Percentiles rank a stretch among this genome's conserved stretches.
Conservation (phyloP, 2,329 filamentous ascomycete species). For the Coniella vitis region DNA sequence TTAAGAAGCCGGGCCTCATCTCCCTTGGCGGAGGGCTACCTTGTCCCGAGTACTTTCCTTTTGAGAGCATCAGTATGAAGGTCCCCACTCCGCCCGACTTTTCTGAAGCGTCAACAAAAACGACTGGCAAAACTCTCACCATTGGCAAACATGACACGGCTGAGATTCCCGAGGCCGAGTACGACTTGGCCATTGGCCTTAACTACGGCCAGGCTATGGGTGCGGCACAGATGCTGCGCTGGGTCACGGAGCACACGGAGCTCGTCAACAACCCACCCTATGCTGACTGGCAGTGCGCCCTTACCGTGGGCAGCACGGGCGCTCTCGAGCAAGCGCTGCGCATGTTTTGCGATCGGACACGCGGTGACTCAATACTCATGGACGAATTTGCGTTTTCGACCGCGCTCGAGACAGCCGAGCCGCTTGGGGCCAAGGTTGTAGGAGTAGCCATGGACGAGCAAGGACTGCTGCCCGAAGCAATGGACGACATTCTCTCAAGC, state of each 20-base stretch:
- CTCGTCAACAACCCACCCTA: constrained; percentile 83
- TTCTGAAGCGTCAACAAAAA: constrained; percentile 58
- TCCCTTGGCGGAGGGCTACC: constrained; percentile 90
- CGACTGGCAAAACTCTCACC: constrained; percentile 52
- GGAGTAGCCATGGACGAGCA: constrained; percentile 47
- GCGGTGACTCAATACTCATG: constrained; percentile 72
- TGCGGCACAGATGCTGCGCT: constrained; percentile 79
- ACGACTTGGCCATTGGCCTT: constrained; percentile 79
- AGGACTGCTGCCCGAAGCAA: constrained; percentile 43
- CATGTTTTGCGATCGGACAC: constrained; percentile 64
- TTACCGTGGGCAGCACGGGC: constrained; percentile 81
- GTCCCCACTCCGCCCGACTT: constrained; percentile 66
- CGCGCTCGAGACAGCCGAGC: constrained; percentile 50
- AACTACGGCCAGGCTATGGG: constrained; percentile 91
- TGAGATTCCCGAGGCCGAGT: constrained; percentile 35
- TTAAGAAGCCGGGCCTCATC: constrained; percentile 78
- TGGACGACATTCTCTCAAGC: constrained; percentile 43
- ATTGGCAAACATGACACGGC: constrained; percentile 80
- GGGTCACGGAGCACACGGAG: constrained; percentile 92
- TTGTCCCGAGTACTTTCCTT: constrained; percentile 86
- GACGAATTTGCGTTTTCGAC: constrained; percentile 91
- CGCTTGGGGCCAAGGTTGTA: constrained; percentile 45
- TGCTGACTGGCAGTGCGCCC: constrained; percentile 77
- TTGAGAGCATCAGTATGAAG: constrained; percentile 69
- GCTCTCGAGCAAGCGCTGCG: constrained; percentile 77